Evolutionary conservation across 192 early-diverging fungal species (phyloP).

Genomic region (Coemansia sp.): DNA sequence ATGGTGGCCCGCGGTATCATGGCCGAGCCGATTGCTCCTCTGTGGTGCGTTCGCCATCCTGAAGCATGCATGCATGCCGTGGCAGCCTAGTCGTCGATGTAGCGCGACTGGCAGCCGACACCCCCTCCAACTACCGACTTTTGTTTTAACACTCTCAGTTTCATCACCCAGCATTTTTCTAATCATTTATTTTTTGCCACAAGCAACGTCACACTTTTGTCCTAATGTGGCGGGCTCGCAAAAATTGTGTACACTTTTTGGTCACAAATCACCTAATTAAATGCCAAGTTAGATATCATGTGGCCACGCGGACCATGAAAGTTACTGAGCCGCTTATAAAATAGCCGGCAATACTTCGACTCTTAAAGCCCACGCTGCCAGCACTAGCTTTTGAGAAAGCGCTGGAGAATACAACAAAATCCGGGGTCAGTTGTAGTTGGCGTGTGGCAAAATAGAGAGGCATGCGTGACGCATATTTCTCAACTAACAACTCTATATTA

Average conservation of each 20-base stretch:
- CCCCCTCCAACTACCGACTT: too few species aligned
- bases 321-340: too few species aligned
- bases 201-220: too few species aligned
- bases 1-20: constrained; percentile 66
- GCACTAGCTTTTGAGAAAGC: neutral
- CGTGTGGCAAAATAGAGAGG: neutral
- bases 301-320: too few species aligned
- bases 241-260: too few species aligned
- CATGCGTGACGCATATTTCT: neutral
- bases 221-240: too few species aligned
- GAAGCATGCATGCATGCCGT: constrained; percentile 38
- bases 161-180: too few species aligned
- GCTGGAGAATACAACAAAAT: neutral
- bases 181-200: too few species aligned
- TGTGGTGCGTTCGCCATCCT: constrained; percentile 68
- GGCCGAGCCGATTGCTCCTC: constrained; percentile 69
- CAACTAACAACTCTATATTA: neutral
- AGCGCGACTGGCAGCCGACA: neutral
- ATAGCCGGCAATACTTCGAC: too few species aligned
- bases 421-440: neutral
- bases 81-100: neutral
- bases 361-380: neutral
- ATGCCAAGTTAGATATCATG: too few species aligned
- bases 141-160: too few species aligned
- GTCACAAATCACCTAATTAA: too few species aligned